Percentiles rank a stretch among this genome's conserved stretches.
phyloP scores from a whole-genome alignment of 2,329 filamentous ascomycete species.

The Helminthosporium solani region DNA sequence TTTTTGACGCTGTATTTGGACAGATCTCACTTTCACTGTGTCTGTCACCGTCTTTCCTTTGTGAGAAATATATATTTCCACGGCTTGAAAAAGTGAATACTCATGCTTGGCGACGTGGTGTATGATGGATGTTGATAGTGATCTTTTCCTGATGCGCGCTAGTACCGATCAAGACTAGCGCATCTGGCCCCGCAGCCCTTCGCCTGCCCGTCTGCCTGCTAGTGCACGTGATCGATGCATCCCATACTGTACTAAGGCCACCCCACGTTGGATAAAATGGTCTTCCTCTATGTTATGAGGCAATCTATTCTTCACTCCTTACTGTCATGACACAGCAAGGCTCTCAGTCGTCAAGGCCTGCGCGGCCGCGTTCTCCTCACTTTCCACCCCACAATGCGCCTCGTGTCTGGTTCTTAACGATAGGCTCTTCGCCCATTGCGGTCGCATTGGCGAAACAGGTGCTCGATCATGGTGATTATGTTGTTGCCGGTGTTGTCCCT shows the following conservation, averaged over 20 bases:
- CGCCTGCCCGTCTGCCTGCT: too few species aligned
- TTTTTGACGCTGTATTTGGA: background rate
- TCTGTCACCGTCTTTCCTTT: background rate
- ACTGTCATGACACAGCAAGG: constrained; percentile 18
- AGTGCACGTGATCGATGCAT: too few species aligned
- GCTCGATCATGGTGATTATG: constrained; percentile 87
- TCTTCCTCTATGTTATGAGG: background rate
- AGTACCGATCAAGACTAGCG: constrained; percentile 12
- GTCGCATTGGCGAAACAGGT: constrained; percentile 79
- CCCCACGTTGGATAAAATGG: background rate
- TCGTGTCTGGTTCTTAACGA: constrained; percentile 90
- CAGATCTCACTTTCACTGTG: background rate
- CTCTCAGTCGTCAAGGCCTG: constrained; percentile 28
- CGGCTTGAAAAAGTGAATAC: background rate
- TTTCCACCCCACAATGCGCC: constrained; percentile 66
- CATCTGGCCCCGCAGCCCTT: constrained; percentile 9
- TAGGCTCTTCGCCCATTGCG: constrained; percentile 79
- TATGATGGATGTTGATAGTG: background rate
- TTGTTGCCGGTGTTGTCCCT: constrained; percentile 79
- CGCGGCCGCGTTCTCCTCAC: constrained; percentile 46
- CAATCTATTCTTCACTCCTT: background rate
- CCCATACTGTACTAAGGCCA: background rate
- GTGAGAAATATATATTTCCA: background rate
- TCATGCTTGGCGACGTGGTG: background rate
- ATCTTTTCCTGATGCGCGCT: constrained; percentile 16